Evolutionary conservation across 768 basidiomycete species (phyloP).

Genomic region (Rubroboletus pulcherrimus): DNA sequence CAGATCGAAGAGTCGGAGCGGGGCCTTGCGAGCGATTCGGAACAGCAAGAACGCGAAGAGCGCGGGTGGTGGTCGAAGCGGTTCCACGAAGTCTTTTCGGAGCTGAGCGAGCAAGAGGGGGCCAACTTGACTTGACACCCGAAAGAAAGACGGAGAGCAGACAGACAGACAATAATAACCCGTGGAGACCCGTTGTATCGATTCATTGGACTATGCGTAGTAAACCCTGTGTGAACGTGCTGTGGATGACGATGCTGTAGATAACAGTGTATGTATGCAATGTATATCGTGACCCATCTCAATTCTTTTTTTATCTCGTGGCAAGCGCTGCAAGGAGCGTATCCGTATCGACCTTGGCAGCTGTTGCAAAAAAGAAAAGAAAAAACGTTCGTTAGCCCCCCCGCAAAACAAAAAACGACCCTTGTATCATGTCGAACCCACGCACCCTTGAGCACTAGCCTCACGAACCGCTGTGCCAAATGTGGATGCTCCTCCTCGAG

Average conservation of each 20-base stretch:
- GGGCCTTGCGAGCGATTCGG: constrained; percentile 23
- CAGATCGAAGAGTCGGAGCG: constrained; percentile 41
- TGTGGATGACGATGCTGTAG: constrained; percentile 3
- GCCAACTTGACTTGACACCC: neutral
- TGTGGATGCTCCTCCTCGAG: constrained; percentile 69
- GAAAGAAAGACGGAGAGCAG: neutral
- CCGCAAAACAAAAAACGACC: neutral
- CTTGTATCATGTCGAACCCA: neutral
- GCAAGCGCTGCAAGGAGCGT: constrained; percentile 57
- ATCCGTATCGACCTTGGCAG: constrained; percentile 64
- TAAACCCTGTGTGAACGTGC: neutral
- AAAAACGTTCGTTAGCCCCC: neutral
- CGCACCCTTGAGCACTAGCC: constrained; percentile 72
- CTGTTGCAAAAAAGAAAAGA: constrained; percentile 27
- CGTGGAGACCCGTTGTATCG: neutral
- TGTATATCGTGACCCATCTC: constrained; percentile 1
- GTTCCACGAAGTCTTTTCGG: constrained; percentile 59
- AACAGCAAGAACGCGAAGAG: constrained; percentile 58
- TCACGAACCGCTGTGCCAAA: constrained; percentile 60
- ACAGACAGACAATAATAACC: neutral
- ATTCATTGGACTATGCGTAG: neutral
- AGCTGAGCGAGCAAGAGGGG: constrained; percentile 39
- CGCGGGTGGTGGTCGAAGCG: constrained; percentile 71
- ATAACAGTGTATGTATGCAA: neutral
- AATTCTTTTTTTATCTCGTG: constrained; percentile 25